These are phyloP conservation scores for Colletotrichum lupini DNA, from an alignment of 2,329 filamentous ascomycete genomes.

Conservation along the genomic window DNA sequence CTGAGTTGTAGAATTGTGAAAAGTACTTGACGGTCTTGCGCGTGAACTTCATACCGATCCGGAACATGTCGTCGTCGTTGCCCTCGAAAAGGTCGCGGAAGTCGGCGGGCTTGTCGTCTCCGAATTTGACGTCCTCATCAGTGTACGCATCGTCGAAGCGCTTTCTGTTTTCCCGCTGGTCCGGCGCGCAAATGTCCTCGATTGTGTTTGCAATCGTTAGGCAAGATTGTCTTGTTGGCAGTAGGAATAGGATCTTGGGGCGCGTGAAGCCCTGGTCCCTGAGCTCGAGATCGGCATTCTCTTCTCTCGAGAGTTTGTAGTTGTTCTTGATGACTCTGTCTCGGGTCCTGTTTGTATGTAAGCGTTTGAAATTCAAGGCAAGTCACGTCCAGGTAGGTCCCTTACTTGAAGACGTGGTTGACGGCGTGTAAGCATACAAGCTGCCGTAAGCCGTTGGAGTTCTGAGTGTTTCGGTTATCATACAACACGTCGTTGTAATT, in stretches of 20 bases:
- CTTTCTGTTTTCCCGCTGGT: constrained; percentile 95
- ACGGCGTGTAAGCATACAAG: constrained; percentile 84
- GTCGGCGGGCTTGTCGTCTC: constrained; percentile 82
- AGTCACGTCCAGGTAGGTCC: background rate
- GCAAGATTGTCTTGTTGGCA: constrained; percentile 90
- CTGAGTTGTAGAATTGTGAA: constrained; percentile 94
- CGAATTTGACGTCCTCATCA: constrained; percentile 74
- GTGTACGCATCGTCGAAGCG: constrained; percentile 88
- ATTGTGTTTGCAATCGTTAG: constrained; percentile 83
- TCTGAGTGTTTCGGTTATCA: constrained; percentile 75
- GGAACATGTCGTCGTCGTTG: constrained; percentile 98
- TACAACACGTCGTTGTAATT: constrained; percentile 85
- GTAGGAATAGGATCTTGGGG: constrained; percentile 89
- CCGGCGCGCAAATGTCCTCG: constrained; percentile 78
- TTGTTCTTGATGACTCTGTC: constrained; percentile 95
- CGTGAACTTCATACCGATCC: constrained; percentile 95
- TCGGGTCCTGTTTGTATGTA: constrained; percentile 69
- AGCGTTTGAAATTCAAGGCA: constrained; percentile 20
- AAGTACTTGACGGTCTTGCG: constrained; percentile 96
- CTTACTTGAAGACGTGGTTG: constrained; percentile 90
- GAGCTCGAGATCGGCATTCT: constrained; percentile 75
- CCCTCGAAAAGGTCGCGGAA: constrained; percentile 91
- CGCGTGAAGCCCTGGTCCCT: constrained; percentile 96
- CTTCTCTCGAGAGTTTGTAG: constrained; percentile 76
- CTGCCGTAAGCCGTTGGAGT: constrained; percentile 75